phyloP scores from a whole-genome alignment of 2,329 filamentous ascomycete genomes.

The Xylaria sp. region DNA sequence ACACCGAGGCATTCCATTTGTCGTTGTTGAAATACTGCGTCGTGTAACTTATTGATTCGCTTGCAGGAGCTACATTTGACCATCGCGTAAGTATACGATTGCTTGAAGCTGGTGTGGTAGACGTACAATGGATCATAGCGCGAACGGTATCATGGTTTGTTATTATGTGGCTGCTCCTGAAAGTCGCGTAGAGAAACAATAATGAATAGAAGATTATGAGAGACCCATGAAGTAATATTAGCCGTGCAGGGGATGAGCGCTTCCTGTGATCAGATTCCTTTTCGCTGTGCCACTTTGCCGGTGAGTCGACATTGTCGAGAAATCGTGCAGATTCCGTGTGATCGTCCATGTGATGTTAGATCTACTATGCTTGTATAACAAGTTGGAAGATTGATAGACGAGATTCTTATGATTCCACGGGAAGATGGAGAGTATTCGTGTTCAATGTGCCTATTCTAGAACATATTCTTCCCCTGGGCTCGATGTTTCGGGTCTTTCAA shows the following conservation, averaged over 20 bases:
- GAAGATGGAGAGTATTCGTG: not conserved
- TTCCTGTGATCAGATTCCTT: not conserved
- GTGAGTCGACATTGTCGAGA: constrained; percentile 9
- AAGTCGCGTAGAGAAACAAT: not conserved
- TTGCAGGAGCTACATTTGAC: constrained; percentile 3
- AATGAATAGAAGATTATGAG: constrained; percentile 7
- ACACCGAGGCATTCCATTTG: not conserved
- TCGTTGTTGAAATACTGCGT: constrained; percentile 10
- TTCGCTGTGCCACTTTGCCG: not conserved
- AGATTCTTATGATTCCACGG: not conserved
- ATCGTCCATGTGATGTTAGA: not conserved
- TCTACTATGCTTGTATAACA: not conserved
- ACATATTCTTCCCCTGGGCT: not conserved
- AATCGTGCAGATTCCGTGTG: constrained; percentile 15
- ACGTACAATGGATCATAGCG: constrained; percentile 8
- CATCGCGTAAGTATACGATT: not conserved
- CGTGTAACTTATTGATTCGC: constrained; percentile 9
- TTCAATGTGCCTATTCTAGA: not conserved
- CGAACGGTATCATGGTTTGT: constrained; percentile 15
- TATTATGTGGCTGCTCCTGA: not conserved
- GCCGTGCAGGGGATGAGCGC: not conserved
- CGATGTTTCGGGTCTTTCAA: not conserved
- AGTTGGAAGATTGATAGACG: not conserved
- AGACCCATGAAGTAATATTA: not conserved
- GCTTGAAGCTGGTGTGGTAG: not conserved